phyloP scores from a whole-genome alignment of 1,139 yeast genomes.

The Hyphopichia buzzinii region DNA sequence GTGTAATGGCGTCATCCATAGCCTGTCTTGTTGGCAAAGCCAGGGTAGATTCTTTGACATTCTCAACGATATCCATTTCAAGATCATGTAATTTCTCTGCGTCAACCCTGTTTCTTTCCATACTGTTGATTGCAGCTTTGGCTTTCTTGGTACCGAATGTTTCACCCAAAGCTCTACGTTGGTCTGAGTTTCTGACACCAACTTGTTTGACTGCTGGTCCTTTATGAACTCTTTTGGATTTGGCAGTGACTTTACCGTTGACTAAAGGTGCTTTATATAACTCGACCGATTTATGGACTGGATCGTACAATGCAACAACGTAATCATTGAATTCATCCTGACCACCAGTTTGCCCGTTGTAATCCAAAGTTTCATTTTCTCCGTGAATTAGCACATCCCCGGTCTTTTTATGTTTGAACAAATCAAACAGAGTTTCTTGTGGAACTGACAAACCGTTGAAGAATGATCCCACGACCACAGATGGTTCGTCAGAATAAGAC shows the following conservation, averaged over 20 bases:
- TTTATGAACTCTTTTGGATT: conserved; percentile 45
- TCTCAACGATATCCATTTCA: conserved; percentile 79
- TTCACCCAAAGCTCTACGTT: conserved; percentile 85
- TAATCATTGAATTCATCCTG: conserved; percentile 46
- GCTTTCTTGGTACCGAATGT: conserved; percentile 98
- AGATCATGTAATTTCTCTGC: conserved; percentile 72
- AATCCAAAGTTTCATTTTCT: conserved; percentile 69
- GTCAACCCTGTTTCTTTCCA: conserved; percentile 83
- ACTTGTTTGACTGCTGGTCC: conserved; percentile 64
- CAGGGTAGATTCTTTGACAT: conserved; percentile 68
- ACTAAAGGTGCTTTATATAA: conserved; percentile 61
- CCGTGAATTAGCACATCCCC: conserved; percentile 65
- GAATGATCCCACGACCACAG: conserved; percentile 52
- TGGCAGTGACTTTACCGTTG: conserved; percentile 54
- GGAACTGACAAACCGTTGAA: conserved; percentile 76
- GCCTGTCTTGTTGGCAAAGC: conserved; percentile 70
- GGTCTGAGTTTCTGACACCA: conserved; percentile 52
- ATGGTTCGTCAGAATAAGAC: conserved; percentile 31
- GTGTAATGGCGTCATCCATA: conserved; percentile 50
- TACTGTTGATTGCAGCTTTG: conserved; percentile 79
- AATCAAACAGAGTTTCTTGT: conserved; percentile 55
- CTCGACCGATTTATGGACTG: conserved; percentile 55
- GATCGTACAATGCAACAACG: conserved; percentile 70
- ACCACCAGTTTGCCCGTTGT: conserved; percentile 54
- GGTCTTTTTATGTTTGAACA: conserved; percentile 55